Evolutionary conservation across 148 eudicot species (phyloP).

Genomic region (Rhododendron molle): DNA sequence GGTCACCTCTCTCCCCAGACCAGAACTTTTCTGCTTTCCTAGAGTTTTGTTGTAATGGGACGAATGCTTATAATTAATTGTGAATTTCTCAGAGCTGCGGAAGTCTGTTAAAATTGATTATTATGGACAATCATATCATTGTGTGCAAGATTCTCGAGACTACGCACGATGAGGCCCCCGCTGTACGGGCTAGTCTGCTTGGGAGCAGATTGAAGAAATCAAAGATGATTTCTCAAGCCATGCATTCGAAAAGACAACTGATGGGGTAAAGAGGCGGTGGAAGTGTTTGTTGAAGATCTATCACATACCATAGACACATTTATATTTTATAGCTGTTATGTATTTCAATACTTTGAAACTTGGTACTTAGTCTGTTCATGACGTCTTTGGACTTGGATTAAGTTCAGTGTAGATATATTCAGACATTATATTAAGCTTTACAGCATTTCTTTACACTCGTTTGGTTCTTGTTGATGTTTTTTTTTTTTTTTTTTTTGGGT

Average conservation of each 20-base stretch:
- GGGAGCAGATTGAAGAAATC: slow-evolving; percentile 36
- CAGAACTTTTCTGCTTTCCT: neutral
- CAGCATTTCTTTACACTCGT: no score
- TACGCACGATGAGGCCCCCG: slow-evolving; percentile 45
- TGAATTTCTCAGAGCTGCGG: slow-evolving; percentile 61
- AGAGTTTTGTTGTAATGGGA: neutral
- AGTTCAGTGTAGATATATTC: no score
- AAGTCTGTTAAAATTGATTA: slow-evolving; percentile 60
- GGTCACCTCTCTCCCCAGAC: neutral
- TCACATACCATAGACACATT: neutral
- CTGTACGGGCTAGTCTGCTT: slow-evolving; percentile 44
- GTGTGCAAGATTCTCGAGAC: slow-evolving; percentile 66
- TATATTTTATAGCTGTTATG: no score
- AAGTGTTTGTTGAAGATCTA: neutral
- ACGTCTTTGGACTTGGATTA: no score
- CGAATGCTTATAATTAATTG: neutral
- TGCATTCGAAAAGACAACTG: neutral
- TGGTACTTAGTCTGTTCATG: no score
- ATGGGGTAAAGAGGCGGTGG: neutral
- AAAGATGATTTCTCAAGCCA: slow-evolving; percentile 35
- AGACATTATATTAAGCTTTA: no score
- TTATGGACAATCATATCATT: slow-evolving; percentile 60
- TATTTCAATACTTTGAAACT: no score
- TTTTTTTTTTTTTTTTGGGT: no score
- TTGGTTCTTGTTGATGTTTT: no score